Evolutionary conservation across 1,284 basidiomycete species (phyloP), one percentile per base, ranked within the genome.

Genomic region (Leccinum brunneo-olivaceum): DNA sequence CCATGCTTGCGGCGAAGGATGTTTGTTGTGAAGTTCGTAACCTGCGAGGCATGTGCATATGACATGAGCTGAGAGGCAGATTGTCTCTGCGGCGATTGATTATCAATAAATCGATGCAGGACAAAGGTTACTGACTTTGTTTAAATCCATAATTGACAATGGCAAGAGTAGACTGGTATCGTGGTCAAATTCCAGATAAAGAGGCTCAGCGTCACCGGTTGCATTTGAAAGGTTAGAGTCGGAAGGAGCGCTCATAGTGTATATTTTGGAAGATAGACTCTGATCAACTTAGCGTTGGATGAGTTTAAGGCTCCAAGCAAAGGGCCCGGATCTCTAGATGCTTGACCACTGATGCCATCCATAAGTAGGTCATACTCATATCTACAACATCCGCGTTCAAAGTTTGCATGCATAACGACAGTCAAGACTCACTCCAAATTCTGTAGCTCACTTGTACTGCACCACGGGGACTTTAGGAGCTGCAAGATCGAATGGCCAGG

Each of bases 181-280:
- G 50, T 74, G 72, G 2, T 67, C 71, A 50, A 74, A 75, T 54
- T 76, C 69, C 40, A 76, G 57, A 55, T 67, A 68, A 12, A 69
- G 53, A 20, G 58, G 41, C 40, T 61, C 46, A 12, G 66, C 64
- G 39, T 60, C 53, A 29, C 55, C 61, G 11, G 62, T 65, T 16
- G 57, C 41, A 50, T 71, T 70, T 16, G 65, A 62, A 44, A 72
- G 62, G n/a, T 68, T 70, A 33, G 5, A 19, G 18, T 18, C 25
- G 18, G 15, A 34, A 32, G n/a, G n/a, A n/a, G n/a, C n/a, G n/a
- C n/a, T n/a, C n/a, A n/a, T n/a, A n/a, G n/a, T n/a, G n/a, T n/a
- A 10, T 14, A 21, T 6, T n/a, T 18, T 40, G 28, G 8, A 27
- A 33, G 12, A 18, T 11, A 34, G 16, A 5, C 21, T 25, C 6